Evolutionary conservation across 2,329 filamentous ascomycete species (phyloP), one percentile per base, ranked within the genome.

Genomic region (Pestalotiopsis sp.): DNA sequence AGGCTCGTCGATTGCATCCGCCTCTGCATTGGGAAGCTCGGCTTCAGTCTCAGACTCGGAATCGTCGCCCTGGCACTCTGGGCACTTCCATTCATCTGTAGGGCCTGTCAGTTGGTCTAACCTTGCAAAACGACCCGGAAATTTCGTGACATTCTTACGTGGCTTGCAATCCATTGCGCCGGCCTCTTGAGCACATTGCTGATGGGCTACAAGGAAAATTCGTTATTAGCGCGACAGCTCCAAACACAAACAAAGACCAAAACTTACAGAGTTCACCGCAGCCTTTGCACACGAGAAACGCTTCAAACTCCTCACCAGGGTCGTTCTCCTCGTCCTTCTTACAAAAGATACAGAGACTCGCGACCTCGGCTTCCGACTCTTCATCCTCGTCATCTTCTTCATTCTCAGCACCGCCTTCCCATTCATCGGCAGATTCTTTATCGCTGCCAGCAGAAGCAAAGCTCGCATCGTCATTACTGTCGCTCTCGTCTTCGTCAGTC

Each of bases 221-320:
- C 10, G 44, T 52, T 20, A 38, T 55, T 68, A 71, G 77, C 86
- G 74, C 20, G 17, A 52, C 85, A 81, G 71, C 75, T 70, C 13
- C 26, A 75, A 69, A 56, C 38, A 35, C 22, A 65, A 66, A 70
- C 35, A 20, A 67, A 26, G 22, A 66, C 60, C 55, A 61, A 66
- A 73, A 88, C 92, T 80, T 84, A 97, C 94, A 90, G 80, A 94
- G 92, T 76, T 95, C 92, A 71, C 90, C 90, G 80, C 95, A 98
- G 71, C 89, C 85, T 69, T 84, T 84, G 79, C 95, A 98, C 65
- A 90, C 83, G 69, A 98, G 83, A 77, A 91, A 94, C 68, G 91
- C 85, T 78, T 96, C 94, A 74, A 91, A 96, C 71, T 94, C 92
- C 71, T 93, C 92, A 71, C 88, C 90, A 1, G 93, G 92, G 73